Evolutionary conservation across 2,329 filamentous ascomycete species (phyloP), one percentile per base, ranked within the genome.

Genomic region (Alternaria infectoria): DNA sequence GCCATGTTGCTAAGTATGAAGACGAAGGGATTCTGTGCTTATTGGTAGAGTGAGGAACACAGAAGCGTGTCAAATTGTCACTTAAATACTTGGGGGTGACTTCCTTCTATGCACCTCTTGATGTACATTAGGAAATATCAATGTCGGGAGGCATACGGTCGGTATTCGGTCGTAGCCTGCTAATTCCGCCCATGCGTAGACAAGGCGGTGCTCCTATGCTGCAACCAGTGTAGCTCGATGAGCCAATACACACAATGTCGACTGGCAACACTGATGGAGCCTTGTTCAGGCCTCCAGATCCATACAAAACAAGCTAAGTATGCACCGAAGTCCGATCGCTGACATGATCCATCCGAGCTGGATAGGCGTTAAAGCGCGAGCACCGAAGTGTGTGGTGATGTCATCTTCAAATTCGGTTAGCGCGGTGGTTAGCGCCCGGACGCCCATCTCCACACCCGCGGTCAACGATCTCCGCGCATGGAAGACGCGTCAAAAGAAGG

Each of bases 91-190:
- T 19, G 21, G n/a, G 13, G 32, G n/a, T 49, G 17, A 6, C 13
- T 17, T 21, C 25, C 5, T 19, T 30, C 19, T 56, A 60, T 57
- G 25, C 5, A 25, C 23, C 12, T n/a, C 12, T 9, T 45, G n/a
- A 23, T 2, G 3, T 12, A 17, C 36, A 3, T 40, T 3, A 40
- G 36, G 12, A 25, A 44, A 13, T 2, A 50, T 21, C 43, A 9
- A 10, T 50, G 17, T 32, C 7, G 23, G 11, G 21, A 28, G 32
- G 15, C 15, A 25, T 26, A n/a, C 50, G 52, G 30, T 21, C 52
- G 58, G 58, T 44, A 15, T 61, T 57, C 52, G 52, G 58, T 25
- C 30, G 19, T 61, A 57, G n/a, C 17, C 10, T 12, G 28, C 23
- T 54, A 59, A 23, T 5, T 46, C 57, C 49, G 40, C 19, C 15